A percentile compares a stretch with the other conserved stretches of the same genome.
Evolutionary conservation across 148 eudicot genomes (phyloP).

Genomic region (Gaultheria prostrata): DNA sequence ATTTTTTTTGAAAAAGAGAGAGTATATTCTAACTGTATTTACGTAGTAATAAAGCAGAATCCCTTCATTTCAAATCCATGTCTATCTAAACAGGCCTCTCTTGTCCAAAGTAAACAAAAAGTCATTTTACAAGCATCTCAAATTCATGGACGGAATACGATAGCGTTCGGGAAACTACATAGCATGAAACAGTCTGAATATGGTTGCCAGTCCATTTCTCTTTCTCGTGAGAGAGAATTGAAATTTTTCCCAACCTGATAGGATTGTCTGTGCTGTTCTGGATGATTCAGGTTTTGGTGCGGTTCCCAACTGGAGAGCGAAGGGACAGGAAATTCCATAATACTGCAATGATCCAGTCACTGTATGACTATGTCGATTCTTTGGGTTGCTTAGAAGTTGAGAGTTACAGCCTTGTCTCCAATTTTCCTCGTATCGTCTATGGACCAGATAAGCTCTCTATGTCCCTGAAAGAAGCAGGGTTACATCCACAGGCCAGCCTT

Average conservation of each 20-base stretch:
- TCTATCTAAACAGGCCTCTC: neutral
- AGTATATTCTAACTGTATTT: neutral
- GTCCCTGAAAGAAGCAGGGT: conserved; percentile 81
- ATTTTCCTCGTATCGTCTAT: conserved; percentile 84
- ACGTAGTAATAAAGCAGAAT: neutral
- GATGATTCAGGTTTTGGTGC: conserved; percentile 68
- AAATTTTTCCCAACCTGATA: neutral
- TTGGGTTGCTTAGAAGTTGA: conserved; percentile 70
- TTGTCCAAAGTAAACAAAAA: neutral
- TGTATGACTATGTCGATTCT: conserved; percentile 93
- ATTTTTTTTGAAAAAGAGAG: no score
- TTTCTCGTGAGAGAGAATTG: neutral
- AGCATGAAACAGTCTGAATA: neutral
- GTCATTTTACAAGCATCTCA: neutral
- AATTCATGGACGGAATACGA: neutral
- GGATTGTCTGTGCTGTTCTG: conserved; percentile 10
- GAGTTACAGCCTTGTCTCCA: conserved; percentile 77
- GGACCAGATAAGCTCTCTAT: conserved; percentile 64
- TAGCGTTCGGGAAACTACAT: neutral
- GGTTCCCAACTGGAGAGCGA: conserved; percentile 87
- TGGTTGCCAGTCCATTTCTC: conserved; percentile 1
- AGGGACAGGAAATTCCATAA: conserved; percentile 76
- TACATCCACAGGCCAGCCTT: conserved; percentile 96
- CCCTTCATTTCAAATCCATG: neutral
- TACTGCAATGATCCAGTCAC: conserved; percentile 61